Evolutionary conservation across 2,329 filamentous ascomycete species (phyloP).

Genomic region (Pseudogymnoascus destructans): DNA sequence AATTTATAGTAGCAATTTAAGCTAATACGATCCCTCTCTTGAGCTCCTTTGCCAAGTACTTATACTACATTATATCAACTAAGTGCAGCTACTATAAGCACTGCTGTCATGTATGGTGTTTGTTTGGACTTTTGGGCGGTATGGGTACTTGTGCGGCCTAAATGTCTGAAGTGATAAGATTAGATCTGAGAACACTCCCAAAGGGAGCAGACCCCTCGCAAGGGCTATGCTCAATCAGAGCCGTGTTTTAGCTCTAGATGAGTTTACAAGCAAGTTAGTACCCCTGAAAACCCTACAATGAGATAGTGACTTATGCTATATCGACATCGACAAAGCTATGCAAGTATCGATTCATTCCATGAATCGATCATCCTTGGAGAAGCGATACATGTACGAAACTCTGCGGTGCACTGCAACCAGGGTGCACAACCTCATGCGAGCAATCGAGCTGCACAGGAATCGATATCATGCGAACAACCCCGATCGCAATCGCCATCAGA

Average conservation of each 20-base stretch:
- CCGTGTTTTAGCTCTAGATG: background rate
- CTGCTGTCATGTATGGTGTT: background rate
- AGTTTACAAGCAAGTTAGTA: constrained; percentile 11
- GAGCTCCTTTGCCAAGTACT: background rate
- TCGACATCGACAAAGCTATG: constrained; percentile 41
- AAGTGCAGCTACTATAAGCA: background rate
- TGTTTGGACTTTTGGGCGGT: background rate
- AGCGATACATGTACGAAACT: constrained; percentile 23
- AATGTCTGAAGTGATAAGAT: constrained; percentile 8
- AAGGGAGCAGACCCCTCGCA: constrained; percentile 29
- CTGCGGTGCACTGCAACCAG: background rate
- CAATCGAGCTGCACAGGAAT: constrained; percentile 11
- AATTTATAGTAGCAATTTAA: no score
- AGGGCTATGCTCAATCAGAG: constrained; percentile 38
- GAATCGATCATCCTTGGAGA: constrained; percentile 37
- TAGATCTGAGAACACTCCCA: constrained; percentile 10
- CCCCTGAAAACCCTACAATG: background rate
- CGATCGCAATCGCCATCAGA: constrained; percentile 2
- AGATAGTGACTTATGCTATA: constrained; percentile 22
- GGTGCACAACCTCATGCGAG: constrained; percentile 14
- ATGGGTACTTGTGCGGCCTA: background rate
- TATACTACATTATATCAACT: background rate
- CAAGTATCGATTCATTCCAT: no score
- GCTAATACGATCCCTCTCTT: background rate
- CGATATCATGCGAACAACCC: constrained; percentile 3